Percentiles rank a stretch among this genome's conserved stretches.
phyloP scores from a whole-genome alignment of 306 rosid species.

The Arachis hypogaea region DNA sequence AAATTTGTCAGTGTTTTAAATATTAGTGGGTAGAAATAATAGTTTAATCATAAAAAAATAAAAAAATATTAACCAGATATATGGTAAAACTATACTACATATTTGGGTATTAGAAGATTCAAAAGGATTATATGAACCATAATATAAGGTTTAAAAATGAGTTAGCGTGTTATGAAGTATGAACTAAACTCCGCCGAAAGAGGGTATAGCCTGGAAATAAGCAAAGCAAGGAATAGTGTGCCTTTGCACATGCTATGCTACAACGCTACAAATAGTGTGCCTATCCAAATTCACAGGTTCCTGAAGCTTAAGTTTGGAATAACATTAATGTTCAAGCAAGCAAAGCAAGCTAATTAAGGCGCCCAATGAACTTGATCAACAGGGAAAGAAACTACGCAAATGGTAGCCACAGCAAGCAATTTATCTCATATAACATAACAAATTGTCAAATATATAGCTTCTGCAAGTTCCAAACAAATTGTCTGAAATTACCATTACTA shows the following conservation, averaged over 20 bases:
- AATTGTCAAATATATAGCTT: conserved; percentile 26
- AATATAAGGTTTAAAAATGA: not conserved
- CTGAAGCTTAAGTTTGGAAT: conserved; percentile 62
- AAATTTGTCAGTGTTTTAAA: too few species aligned
- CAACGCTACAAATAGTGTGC: conserved; percentile 32
- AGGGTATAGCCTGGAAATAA: conserved; percentile 34
- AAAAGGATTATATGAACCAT: not conserved
- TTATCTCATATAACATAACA: too few species aligned
- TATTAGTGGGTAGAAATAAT: too few species aligned
- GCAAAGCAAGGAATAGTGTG: conserved; percentile 54
- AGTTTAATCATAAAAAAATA: too few species aligned
- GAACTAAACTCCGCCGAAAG: conserved; percentile 22
- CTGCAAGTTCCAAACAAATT: conserved; percentile 1
- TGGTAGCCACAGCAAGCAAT: conserved; percentile 6
- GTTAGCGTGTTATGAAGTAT: conserved; percentile 21
- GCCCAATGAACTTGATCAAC: conserved; percentile 23
- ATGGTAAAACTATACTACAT: too few species aligned
- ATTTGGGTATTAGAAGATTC: too few species aligned
- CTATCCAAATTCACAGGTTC: conserved; percentile 38
- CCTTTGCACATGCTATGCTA: conserved; percentile 36
- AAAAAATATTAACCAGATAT: too few species aligned
- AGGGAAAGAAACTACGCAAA: conserved; percentile 30
- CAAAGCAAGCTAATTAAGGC: conserved; percentile 35
- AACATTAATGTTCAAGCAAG: conserved; percentile 49
- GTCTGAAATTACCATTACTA: conserved; percentile 6